Evolutionary conservation across 352 stramenopile species (phyloP).

Genomic region (Phytophthora aleatoria): DNA sequence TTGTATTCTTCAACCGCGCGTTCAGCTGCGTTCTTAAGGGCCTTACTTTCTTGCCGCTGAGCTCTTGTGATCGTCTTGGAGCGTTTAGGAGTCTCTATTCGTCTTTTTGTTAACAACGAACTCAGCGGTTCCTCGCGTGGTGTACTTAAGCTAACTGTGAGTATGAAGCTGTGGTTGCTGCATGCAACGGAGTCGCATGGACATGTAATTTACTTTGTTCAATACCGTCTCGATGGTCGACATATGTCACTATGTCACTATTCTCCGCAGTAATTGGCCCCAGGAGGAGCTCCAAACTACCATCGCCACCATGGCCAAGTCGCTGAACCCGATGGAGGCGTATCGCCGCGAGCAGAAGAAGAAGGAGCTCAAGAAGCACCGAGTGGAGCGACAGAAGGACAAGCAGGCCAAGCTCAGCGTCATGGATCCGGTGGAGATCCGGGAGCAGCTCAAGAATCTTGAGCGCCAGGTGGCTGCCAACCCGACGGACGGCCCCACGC

Average conservation of each 20-base stretch:
- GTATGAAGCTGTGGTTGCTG: too few relatives aligned
- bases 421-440: conserved; percentile 64
- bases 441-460: conserved; percentile 62
- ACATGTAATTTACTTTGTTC: too few relatives aligned
- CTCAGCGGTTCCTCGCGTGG: too few relatives aligned
- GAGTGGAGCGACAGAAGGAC: conserved; percentile 56
- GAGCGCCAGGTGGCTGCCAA: conserved; percentile 67
- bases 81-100: too few relatives aligned
- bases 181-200: too few relatives aligned
- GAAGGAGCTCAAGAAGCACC: conserved; percentile 85
- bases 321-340: conserved; percentile 73
- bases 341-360: conserved; percentile 84
- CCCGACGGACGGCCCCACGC: conserved; percentile 64
- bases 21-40: too few relatives aligned
- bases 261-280: background rate
- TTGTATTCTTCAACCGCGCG: too few relatives aligned
- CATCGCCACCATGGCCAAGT: conserved; percentile 51
- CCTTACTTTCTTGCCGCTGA: too few relatives aligned
- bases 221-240: background rate
- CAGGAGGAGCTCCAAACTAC: background rate
- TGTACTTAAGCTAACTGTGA: too few relatives aligned
- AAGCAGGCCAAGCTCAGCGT: conserved; percentile 64
- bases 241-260: conserved; percentile 7
- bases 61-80: too few relatives aligned
- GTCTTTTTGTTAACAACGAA: too few relatives aligned